Evolutionary conservation across 345 rosid species (phyloP).

Genomic region (Lepidium sativum): DNA sequence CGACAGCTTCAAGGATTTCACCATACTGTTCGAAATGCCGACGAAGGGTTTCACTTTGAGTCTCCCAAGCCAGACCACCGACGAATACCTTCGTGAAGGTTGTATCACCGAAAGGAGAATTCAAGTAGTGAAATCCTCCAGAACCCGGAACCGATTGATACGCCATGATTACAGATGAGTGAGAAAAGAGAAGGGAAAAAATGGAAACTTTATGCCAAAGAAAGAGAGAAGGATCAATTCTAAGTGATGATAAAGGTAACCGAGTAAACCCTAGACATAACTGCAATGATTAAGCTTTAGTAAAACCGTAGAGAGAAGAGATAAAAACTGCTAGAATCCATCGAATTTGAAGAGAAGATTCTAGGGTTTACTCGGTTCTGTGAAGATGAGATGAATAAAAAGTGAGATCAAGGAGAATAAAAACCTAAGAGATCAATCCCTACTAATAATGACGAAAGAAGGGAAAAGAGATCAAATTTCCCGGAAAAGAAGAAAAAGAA

Average conservation of each 20-base stretch:
- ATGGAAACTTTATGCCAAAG: slow-evolving; percentile 21
- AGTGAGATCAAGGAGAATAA: neutral
- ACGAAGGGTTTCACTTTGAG: slow-evolving; percentile 74
- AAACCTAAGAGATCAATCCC: slow-evolving; percentile 25
- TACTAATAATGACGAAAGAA: slow-evolving; percentile 21
- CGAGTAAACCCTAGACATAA: slow-evolving; percentile 27
- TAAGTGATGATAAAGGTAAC: slow-evolving; percentile 2
- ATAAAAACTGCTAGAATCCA: neutral
- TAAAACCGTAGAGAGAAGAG: neutral
- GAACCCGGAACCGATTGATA: slow-evolving; percentile 48
- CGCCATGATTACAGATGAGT: slow-evolving; percentile 37
- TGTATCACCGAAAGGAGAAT: slow-evolving; percentile 91
- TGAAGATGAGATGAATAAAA: neutral
- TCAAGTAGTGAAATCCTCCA: slow-evolving; percentile 63
- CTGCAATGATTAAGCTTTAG: slow-evolving; percentile 1
- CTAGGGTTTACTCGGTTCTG: slow-evolving; percentile 25
- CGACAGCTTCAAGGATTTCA: slow-evolving; percentile 89
- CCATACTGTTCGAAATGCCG: slow-evolving; percentile 81
- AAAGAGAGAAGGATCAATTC: neutral
- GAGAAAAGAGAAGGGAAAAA: slow-evolving; percentile 4
- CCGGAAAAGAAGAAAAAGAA: slow-evolving; percentile 13
- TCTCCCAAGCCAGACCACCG: slow-evolving; percentile 95
- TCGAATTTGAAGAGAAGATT: neutral
- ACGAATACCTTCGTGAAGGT: slow-evolving; percentile 78
- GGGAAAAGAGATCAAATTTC: slow-evolving; percentile 18